Percentiles rank a stretch among this genome's conserved stretches.
Conservation (phyloP, 306 rosid genomes). For the Potentilla sterilis region DNA sequence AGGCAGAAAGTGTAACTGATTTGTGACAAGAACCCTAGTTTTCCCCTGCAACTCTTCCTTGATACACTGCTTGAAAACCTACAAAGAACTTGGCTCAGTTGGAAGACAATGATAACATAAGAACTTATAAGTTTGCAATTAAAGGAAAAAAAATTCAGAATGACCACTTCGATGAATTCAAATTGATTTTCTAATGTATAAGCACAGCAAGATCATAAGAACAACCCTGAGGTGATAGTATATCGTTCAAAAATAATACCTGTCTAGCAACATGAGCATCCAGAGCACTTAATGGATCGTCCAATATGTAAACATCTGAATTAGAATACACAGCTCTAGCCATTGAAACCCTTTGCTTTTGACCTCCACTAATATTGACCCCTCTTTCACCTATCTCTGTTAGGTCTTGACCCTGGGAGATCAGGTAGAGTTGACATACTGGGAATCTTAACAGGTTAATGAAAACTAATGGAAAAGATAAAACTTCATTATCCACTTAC, state of each 20-base stretch:
- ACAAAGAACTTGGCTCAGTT: background rate
- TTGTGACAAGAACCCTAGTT: slow-evolving; percentile 88
- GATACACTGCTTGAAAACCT: slow-evolving; percentile 73
- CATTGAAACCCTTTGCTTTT: slow-evolving; percentile 90
- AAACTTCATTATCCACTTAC: slow-evolving; percentile 46
- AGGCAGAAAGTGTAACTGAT: slow-evolving; percentile 92
- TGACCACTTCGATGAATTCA: background rate
- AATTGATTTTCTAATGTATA: background rate
- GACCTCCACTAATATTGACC: slow-evolving; percentile 92
- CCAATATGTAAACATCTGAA: slow-evolving; percentile 80
- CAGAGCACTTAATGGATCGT: slow-evolving; percentile 93
- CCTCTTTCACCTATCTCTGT: slow-evolving; percentile 98
- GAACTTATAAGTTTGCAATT: too few relatives aligned
- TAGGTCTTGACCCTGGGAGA: slow-evolving; percentile 65
- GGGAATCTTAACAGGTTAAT: slow-evolving; percentile 1
- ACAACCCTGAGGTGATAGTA: background rate
- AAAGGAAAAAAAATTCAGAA: too few relatives aligned
- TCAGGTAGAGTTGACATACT: background rate
- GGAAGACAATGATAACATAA: background rate
- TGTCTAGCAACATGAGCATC: slow-evolving; percentile 82
- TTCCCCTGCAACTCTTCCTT: slow-evolving; percentile 76
- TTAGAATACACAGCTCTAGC: slow-evolving; percentile 87
- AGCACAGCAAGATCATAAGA: background rate
- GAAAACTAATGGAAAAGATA: slow-evolving; percentile 18
- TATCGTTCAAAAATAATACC: slow-evolving; percentile 33